Evolutionary conservation across 371 early-diverging fungal genomes (phyloP).

Genomic region (Mucor plumbeus): DNA sequence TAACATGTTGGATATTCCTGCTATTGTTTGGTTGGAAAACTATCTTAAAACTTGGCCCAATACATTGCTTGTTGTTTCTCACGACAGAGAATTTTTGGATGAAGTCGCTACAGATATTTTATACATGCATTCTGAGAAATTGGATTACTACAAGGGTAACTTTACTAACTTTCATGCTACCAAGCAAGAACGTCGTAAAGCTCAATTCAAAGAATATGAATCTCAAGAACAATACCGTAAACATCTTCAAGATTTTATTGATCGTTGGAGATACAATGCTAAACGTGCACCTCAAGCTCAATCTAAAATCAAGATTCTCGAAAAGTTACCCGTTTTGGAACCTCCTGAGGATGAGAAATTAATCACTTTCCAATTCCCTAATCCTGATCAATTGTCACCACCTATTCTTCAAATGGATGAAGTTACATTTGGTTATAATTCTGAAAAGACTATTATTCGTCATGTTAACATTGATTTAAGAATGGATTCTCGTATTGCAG

Average conservation of each 20-base stretch:
- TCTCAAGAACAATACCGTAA: constrained; percentile 91
- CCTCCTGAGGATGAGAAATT: constrained; percentile 84
- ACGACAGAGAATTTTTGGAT: constrained; percentile 98
- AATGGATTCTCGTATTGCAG: constrained; percentile 95
- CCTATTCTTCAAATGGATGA: constrained; percentile 95
- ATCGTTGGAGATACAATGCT: constrained; percentile 99
- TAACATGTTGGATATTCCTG: constrained; percentile 95
- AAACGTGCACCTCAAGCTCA: constrained; percentile 98
- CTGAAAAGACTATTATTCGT: constrained; percentile 73
- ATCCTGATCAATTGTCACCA: constrained; percentile 84
- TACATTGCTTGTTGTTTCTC: constrained; percentile 95
- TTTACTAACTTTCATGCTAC: constrained; percentile 90
- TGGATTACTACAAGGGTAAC: constrained; percentile 96
- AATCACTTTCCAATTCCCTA: constrained; percentile 92
- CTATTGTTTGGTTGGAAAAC: constrained; percentile 97
- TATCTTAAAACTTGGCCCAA: constrained; percentile 91
- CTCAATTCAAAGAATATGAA: constrained; percentile 92
- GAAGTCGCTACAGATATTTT: constrained; percentile 96
- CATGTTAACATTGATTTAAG: constrained; percentile 91
- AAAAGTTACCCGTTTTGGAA: constrained; percentile 93
- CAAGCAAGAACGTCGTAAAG: constrained; percentile 88
- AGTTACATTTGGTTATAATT: constrained; percentile 87
- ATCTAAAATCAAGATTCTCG: constrained; percentile 96
- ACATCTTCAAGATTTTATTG: constrained; percentile 97
- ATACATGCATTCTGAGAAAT: constrained; percentile 89